Conservation (phyloP, 306 rosid genomes). For the Sesbania bispinosa region DNA sequence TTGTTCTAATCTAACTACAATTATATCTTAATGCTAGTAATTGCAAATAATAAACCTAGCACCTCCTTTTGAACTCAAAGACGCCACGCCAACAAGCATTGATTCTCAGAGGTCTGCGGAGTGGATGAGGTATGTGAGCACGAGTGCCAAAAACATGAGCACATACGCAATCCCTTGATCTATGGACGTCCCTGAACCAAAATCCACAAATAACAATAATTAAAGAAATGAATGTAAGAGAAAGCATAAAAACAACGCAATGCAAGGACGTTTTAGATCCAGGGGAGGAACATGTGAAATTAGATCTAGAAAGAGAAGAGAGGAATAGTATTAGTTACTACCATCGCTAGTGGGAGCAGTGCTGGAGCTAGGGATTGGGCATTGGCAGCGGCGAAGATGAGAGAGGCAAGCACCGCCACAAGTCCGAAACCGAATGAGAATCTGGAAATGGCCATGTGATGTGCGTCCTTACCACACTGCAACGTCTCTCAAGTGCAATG, state of each 20-base stretch:
- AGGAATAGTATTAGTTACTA: constrained; percentile 24
- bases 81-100: background rate
- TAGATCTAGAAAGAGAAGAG: background rate
- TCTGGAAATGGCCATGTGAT: too few species aligned
- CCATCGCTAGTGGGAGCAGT: constrained; percentile 62
- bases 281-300: too few species aligned
- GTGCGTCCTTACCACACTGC: too few species aligned
- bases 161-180: constrained; percentile 67
- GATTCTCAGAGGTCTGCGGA: constrained; percentile 28
- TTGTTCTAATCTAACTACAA: background rate
- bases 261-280: too few species aligned
- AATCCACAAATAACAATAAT: background rate
- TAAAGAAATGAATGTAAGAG: background rate
- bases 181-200: constrained; percentile 45
- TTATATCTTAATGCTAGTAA: background rate
- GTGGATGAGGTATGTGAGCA: constrained; percentile 55
- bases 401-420: constrained; percentile 36
- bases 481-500: too few species aligned
- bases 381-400: constrained; percentile 38
- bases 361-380: constrained; percentile 48
- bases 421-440: too few species aligned
- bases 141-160: constrained; percentile 54
- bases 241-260: background rate
- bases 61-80: background rate
- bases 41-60: background rate